Evolutionary conservation across 108 stramenopile genomes (phyloP), one percentile per base, ranked within the genome.

Genomic region (Fragilaria radians): DNA sequence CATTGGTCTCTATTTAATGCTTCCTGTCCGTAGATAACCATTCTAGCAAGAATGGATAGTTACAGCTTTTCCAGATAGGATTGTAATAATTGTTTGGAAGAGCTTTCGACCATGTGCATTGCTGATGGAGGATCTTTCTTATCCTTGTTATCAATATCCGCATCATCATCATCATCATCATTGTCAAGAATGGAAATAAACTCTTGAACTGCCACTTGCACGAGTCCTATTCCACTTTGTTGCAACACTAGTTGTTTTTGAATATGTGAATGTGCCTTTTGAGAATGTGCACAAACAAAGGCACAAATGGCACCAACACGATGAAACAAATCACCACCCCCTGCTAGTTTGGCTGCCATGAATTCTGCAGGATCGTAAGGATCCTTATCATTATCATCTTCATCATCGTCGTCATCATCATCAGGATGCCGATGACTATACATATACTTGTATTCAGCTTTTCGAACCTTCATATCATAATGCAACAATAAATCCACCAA

Each of bases 241-340:
- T 87, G 65, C 52, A 80, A 28, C 29, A 60, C 62, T 47, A 87
- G 55, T 54, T 85, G 85, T 4, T 68, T 60, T 49, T 78, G 47
- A 50, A 85, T 75, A 48, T 81, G 81, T 32, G 65, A 70, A 54
- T 85, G 89, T 58, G 83, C 78, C 19, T 80, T 77, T 70, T 79
- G 81, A 5, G 82, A 84, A 32, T 73, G 68, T 0, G 68, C 72
- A 56, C 81, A 80, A 3, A 69, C 68, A 64, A 80, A 86, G 18
- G 82, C 81, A 18, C 82, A 45, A 29, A 85, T 68, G 11, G 85
- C 85, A 26, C 82, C 76, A 0, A 84, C n/a, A 14, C 89, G 83
- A 54, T 87, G 81, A 63, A 78, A 90, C 9, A 90, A 36, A 47
- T 83, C 89, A 24, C 89, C 89, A 0, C 89, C 89, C 18, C 85